These are phyloP conservation scores for Dactylonectria macrodidyma DNA, from an alignment of 2,329 filamentous ascomycete genomes.

Conservation along the genomic window DNA sequence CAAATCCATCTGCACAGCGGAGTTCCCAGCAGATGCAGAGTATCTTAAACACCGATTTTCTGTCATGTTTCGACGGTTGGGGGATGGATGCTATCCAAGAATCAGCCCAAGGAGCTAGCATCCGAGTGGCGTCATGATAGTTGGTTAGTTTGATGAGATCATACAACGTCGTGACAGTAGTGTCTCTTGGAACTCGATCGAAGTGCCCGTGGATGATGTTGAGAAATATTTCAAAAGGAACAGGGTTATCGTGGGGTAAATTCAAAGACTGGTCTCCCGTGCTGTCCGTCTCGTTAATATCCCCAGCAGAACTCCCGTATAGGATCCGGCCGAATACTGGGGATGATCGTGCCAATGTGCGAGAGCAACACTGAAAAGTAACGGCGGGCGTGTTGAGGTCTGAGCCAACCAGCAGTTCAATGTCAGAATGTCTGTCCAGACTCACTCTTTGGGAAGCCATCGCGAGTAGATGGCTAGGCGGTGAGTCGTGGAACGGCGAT, in stretches of 20 bases:
- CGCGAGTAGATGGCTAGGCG: not conserved
- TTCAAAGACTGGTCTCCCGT: slow-evolving; percentile 40
- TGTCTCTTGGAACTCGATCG: slow-evolving; percentile 37
- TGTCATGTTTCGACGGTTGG: slow-evolving; percentile 29
- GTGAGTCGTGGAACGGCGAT: not conserved
- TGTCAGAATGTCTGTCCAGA: slow-evolving; percentile 18
- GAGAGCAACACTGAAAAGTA: slow-evolving; percentile 46
- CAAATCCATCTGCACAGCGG: slow-evolving; percentile 39
- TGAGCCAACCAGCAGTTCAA: slow-evolving; percentile 9
- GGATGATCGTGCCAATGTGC: slow-evolving; percentile 44
- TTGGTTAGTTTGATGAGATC: slow-evolving; percentile 45
- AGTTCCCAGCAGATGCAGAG: slow-evolving; percentile 51
- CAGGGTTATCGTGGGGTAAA: slow-evolving; percentile 50
- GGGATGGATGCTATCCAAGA: slow-evolving; percentile 33
- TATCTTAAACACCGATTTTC: slow-evolving; percentile 38
- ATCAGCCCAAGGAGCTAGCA: slow-evolving; percentile 44
- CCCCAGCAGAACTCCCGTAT: slow-evolving; percentile 42
- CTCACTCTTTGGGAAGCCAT: slow-evolving; percentile 20
- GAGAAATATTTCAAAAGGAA: slow-evolving; percentile 46
- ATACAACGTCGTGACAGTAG: slow-evolving; percentile 41
- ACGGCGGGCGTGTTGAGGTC: slow-evolving; percentile 3
- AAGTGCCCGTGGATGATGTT: slow-evolving; percentile 50
- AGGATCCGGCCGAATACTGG: slow-evolving; percentile 46
- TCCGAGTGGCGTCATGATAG: slow-evolving; percentile 48
- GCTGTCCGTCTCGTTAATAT: slow-evolving; percentile 1